Evolutionary conservation across 2,329 filamentous ascomycete genomes (phyloP).

Genomic region (Neofusicoccum sp.): DNA sequence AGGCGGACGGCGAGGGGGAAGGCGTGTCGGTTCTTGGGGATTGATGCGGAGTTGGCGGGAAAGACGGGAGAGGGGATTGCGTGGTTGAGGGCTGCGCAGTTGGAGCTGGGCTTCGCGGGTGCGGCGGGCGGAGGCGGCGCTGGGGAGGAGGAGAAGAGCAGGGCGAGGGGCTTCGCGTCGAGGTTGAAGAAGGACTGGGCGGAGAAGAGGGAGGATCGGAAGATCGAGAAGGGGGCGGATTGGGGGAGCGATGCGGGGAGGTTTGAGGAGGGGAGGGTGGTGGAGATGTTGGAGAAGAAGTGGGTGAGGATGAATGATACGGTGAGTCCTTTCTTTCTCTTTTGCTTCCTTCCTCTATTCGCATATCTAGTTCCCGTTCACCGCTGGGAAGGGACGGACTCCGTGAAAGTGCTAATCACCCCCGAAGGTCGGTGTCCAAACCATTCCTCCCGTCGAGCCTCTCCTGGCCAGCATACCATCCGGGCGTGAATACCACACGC

Average conservation of each 20-base stretch:
- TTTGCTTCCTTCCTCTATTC: background rate
- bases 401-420: background rate
- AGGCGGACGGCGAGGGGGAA: conserved; percentile 74
- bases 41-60: conserved; percentile 80
- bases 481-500: conserved; percentile 77
- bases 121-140: conserved; percentile 36
- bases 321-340: conserved; percentile 54
- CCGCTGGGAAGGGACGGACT: conserved; percentile 1
- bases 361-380: background rate
- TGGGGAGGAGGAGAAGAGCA: conserved; percentile 39
- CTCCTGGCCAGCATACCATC: conserved; percentile 79
- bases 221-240: conserved; percentile 66
- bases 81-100: conserved; percentile 76
- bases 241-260: conserved; percentile 85
- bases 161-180: conserved; percentile 54
- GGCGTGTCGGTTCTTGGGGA: conserved; percentile 84
- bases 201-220: conserved; percentile 76
- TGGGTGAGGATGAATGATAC: conserved; percentile 95
- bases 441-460: conserved; percentile 68
- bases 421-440: conserved; percentile 72
- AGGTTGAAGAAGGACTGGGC: conserved; percentile 71
- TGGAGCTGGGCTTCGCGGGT: conserved; percentile 66
- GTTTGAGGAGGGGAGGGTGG: conserved; percentile 77
- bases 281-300: conserved; percentile 83
- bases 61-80: conserved; percentile 82